Conservation (phyloP, 2,329 filamentous ascomycete genomes). For the Torrubiella hemipterigena region DNA sequence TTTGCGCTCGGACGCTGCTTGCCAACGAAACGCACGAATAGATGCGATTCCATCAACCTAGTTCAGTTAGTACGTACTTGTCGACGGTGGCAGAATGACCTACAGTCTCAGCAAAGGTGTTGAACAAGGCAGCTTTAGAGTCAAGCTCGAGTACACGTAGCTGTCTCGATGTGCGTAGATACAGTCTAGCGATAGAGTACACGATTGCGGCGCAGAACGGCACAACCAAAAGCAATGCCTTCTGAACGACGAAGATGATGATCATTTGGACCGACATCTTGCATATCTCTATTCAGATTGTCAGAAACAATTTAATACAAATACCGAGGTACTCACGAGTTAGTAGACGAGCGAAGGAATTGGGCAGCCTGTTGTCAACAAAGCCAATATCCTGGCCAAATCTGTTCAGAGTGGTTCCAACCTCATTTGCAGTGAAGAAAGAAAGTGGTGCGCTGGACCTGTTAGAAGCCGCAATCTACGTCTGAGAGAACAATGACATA, state of each 20-base stretch:
- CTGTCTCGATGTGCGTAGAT: constrained; percentile 41
- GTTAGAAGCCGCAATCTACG: no score
- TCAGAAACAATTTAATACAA: constrained; percentile 10
- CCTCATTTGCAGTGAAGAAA: constrained; percentile 26
- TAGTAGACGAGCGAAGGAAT: constrained; percentile 16
- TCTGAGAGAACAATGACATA: no score
- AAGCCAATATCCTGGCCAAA: constrained; percentile 28
- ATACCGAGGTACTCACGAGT: constrained; percentile 15
- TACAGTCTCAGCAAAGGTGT: constrained; percentile 25
- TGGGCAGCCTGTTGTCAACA: constrained; percentile 24
- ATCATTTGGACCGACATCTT: constrained; percentile 28
- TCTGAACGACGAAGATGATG: constrained; percentile 32
- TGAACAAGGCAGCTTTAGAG: constrained; percentile 33
- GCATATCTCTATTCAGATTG: constrained; percentile 15
- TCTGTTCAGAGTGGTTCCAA: constrained; percentile 26
- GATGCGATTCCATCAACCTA: constrained; percentile 14
- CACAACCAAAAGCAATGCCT: constrained; percentile 28
- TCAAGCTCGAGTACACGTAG: constrained; percentile 44
- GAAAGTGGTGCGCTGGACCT: constrained; percentile 22
- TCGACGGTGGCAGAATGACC: constrained; percentile 1
- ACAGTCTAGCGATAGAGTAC: constrained; percentile 14
- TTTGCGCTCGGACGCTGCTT: constrained; percentile 20
- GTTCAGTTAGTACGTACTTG: constrained; percentile 13
- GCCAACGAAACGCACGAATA: constrained; percentile 17
- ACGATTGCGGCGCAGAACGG: constrained; percentile 19